Evolutionary conservation across 2,329 filamentous ascomycete genomes (phyloP).

Genomic region (Ascochyta pisi): DNA sequence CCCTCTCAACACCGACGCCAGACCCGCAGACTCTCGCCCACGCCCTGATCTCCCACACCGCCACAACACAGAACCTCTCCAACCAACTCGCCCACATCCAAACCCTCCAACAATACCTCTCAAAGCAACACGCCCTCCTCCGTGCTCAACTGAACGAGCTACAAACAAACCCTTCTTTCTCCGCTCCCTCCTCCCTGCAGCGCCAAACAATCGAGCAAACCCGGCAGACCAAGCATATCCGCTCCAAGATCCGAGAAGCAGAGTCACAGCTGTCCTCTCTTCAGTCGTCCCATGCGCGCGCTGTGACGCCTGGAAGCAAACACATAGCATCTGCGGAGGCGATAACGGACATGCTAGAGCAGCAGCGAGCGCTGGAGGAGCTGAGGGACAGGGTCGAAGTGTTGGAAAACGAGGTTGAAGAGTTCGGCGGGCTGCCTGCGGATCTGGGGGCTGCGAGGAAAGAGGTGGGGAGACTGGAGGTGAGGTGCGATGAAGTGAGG

Average conservation of each 20-base stretch:
- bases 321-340: conserved; percentile 56
- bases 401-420: conserved; percentile 67
- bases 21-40: conserved; percentile 42
- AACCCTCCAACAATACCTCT: conserved; percentile 43
- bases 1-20: conserved; percentile 44
- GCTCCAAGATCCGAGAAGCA: conserved; percentile 72
- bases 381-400: conserved; percentile 65
- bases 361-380: conserved; percentile 67
- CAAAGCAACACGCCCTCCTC: conserved; percentile 41
- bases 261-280: conserved; percentile 51
- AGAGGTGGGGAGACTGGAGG: conserved; percentile 72
- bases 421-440: conserved; percentile 75
- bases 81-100: conserved; percentile 44
- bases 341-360: conserved; percentile 63
- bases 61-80: conserved; percentile 38
- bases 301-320: conserved; percentile 38
- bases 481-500: conserved; percentile 67
- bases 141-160: conserved; percentile 41
- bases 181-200: conserved; percentile 63
- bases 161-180: conserved; percentile 44
- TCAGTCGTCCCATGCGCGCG: conserved; percentile 29
- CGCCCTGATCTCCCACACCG: conserved; percentile 43
- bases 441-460: conserved; percentile 71
- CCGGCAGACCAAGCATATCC: conserved; percentile 71
- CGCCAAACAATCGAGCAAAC: conserved; percentile 77